phyloP scores from a whole-genome alignment of 495 filamentous ascomycete genomes.

The Stereocaulon alpinum region DNA sequence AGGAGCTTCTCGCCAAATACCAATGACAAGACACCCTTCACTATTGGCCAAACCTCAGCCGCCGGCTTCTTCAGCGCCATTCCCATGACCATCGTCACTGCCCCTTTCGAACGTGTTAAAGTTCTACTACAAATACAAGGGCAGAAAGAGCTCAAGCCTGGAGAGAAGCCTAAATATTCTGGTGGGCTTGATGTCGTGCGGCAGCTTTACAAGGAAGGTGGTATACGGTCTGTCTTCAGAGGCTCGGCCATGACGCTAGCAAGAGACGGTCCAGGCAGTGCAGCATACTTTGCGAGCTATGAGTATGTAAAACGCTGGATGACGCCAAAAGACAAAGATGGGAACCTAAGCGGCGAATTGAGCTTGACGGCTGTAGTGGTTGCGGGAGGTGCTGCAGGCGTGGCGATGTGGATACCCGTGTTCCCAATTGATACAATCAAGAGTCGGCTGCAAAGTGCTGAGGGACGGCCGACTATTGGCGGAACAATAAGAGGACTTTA shows the following conservation, averaged over 20 bases:
- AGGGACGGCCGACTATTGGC: slow-evolving; percentile 74
- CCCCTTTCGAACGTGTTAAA: slow-evolving; percentile 97
- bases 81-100: slow-evolving; percentile 95
- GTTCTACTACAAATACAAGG: slow-evolving; percentile 96
- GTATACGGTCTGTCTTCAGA: slow-evolving; percentile 81
- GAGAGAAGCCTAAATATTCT: slow-evolving; percentile 85
- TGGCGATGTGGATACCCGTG: slow-evolving; percentile 99
- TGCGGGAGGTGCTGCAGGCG: slow-evolving; percentile 81
- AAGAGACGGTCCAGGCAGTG: slow-evolving; percentile 82
- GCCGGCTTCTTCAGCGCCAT: slow-evolving; percentile 97
- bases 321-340: slow-evolving; percentile 75
- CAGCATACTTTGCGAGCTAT: slow-evolving; percentile 95
- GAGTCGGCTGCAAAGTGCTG: slow-evolving; percentile 81
- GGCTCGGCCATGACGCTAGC: slow-evolving; percentile 85
- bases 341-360: slow-evolving; percentile 51
- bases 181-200: slow-evolving; percentile 89
- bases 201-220: slow-evolving; percentile 87
- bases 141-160: slow-evolving; percentile 72
- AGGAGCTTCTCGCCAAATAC: slow-evolving; percentile 44
- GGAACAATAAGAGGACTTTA: slow-evolving; percentile 73
- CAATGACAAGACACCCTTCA: slow-evolving; percentile 50
- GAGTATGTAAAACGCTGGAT: slow-evolving; percentile 83
- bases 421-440: slow-evolving; percentile 98
- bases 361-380: slow-evolving; percentile 72
- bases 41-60: slow-evolving; percentile 77